A percentile compares a stretch with the other conserved stretches of the same genome.
Evolutionary conservation across 495 filamentous ascomycete genomes (phyloP).

Genomic region (Rostrohypoxylon terebratum): DNA sequence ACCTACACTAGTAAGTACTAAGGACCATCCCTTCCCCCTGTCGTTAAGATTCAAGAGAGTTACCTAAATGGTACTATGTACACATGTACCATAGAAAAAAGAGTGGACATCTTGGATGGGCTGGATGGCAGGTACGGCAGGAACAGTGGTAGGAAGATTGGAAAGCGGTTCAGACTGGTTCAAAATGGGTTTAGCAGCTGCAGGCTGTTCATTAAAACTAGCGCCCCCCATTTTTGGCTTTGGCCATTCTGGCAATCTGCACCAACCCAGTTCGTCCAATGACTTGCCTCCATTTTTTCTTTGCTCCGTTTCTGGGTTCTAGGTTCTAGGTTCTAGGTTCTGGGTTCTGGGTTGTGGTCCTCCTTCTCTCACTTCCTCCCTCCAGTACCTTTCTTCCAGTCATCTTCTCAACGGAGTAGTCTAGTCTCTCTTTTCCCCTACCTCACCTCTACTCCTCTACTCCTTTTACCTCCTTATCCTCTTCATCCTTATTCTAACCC

Average conservation of each 20-base stretch:
- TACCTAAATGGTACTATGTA: background rate
- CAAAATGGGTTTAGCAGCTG: conserved; percentile 44
- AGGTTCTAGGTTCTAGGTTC: too few species aligned
- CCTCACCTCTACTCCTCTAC: conserved; percentile 48
- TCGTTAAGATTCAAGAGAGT: conserved; percentile 3
- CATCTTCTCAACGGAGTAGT: conserved; percentile 41
- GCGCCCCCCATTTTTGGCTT: conserved; percentile 45
- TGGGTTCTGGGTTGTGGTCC: too few species aligned
- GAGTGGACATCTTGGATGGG: background rate
- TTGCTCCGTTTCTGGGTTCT: conserved; percentile 46
- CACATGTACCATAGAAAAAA: conserved; percentile 3
- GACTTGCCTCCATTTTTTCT: conserved; percentile 46
- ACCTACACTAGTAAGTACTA: too few species aligned
- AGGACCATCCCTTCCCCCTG: conserved; percentile 13
- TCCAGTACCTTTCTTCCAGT: conserved; percentile 22
- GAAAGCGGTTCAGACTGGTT: too few species aligned
- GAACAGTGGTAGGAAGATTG: conserved; percentile 8
- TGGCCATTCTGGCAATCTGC: conserved; percentile 50
- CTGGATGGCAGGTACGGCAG: background rate
- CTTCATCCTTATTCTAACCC: conserved; percentile 50
- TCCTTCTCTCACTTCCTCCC: conserved; percentile 48
- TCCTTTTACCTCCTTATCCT: conserved; percentile 48
- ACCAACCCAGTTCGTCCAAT: conserved; percentile 47
- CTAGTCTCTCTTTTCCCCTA: conserved; percentile 41
- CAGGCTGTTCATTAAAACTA: conserved; percentile 47